Conservation (phyloP, 1,284 basidiomycete species). For the Peniophora sp. region DNA sequence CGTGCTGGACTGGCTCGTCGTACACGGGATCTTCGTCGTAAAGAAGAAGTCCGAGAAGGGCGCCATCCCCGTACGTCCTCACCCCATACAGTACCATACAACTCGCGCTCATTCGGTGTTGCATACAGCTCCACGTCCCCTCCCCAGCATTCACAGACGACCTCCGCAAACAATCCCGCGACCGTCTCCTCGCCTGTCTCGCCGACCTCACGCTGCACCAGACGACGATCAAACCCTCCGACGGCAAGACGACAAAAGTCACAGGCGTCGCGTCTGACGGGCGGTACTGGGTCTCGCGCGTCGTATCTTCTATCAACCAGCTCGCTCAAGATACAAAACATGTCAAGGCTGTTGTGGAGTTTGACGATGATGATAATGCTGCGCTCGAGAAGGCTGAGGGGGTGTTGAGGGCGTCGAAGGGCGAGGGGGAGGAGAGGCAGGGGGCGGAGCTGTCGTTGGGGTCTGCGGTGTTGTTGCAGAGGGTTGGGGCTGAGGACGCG, state of each 20-base stretch:
- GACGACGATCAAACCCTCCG: slow-evolving; percentile 39
- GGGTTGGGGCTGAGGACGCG: too few relatives aligned
- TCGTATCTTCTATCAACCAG: slow-evolving; percentile 50
- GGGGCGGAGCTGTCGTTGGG: slow-evolving; percentile 68
- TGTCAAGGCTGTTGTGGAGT: slow-evolving; percentile 44
- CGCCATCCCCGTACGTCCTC: slow-evolving; percentile 48
- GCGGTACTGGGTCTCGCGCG: slow-evolving; percentile 74
- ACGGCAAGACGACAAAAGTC: slow-evolving; percentile 44
- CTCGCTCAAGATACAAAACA: slow-evolving; percentile 71
- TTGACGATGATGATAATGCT: slow-evolving; percentile 50
- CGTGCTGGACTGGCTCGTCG: slow-evolving; percentile 75
- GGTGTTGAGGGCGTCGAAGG: slow-evolving; percentile 36
- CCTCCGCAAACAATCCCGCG: slow-evolving; percentile 57
- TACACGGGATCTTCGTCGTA: slow-evolving; percentile 78
- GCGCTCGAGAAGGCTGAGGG: slow-evolving; percentile 41
- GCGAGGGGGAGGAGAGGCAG: slow-evolving; percentile 39
- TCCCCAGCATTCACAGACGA: slow-evolving; percentile 70
- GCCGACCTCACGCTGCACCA: slow-evolving; percentile 66
- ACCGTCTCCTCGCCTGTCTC: slow-evolving; percentile 67
- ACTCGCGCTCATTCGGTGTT: slow-evolving; percentile 3
- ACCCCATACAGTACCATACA: neutral
- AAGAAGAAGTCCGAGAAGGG: slow-evolving; percentile 72
- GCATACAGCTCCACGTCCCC: slow-evolving; percentile 52
- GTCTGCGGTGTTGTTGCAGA: slow-evolving; percentile 58
- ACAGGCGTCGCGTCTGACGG: slow-evolving; percentile 64